Base-by-base conservation (phyloP, 371 early-diverging fungal species). In the Mortierella sp. region DNA sequence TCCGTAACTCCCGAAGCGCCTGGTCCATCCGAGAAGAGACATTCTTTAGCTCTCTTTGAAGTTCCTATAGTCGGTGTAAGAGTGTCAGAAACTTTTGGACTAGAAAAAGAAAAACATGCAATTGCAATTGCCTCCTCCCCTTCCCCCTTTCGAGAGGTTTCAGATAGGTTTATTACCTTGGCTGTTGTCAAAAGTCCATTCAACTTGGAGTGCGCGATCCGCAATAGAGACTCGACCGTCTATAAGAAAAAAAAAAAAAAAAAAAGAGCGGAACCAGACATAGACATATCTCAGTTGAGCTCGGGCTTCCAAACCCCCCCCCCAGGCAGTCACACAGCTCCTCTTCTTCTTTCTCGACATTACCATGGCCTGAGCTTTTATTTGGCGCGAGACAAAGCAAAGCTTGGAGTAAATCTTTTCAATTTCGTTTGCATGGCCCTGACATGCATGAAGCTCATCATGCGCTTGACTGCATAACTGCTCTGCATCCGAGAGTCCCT, bases 361-460 rank as follows among this genome's bases (percentile, higher is more conserved):
- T 77, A 77, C 77, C 66, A 66, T 25, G 19, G 72, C 64, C 48
- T 77, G 77, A 46, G 64, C 58, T 58, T 68, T 72, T 64, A 72
- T 72, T 77, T 77, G 77, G 53, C 68, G 68, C 0, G 77, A 77
- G 55, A 77, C 65, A 29, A 77, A 77, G 61, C 69, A 77, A 9
- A 77, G 62, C 56, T 77, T 77, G 25, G 77, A 77, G 52, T 68
- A 77, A 37, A 77, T 72, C 66, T 66, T 72, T 62, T 77, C 77
- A 55, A 77, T 77, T 55, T 65, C 72, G 46, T 72, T 60, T 0
- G 77, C 72, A 59, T 77, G 77, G 15, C 66, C 62, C 50, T 77
- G 77, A 46, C 72, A 77, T 37, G 68, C 66, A 50, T 68, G 64
- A 28, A 77, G 63, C 57, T 77, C 77, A 19, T 72, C 68, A 7